Evolutionary conservation across 139 green algal species (phyloP).

Genomic region (Auxenochlorella pyrenoidosa): DNA sequence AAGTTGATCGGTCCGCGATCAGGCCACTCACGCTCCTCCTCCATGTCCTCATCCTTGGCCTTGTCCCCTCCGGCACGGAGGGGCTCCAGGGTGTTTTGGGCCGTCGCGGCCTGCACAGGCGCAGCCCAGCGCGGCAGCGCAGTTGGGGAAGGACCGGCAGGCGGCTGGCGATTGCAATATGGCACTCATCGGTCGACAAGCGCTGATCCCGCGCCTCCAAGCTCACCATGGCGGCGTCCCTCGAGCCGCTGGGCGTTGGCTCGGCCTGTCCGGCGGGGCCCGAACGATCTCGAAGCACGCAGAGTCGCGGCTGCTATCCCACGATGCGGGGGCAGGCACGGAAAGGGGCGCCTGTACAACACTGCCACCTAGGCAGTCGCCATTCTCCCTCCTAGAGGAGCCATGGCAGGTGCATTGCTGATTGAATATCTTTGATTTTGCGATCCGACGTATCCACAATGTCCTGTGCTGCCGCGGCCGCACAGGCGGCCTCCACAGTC

Average conservation of each 20-base stretch:
- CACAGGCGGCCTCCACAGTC: background rate
- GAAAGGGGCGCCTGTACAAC: too few relatives aligned
- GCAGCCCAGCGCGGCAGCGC: background rate
- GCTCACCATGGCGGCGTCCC: background rate
- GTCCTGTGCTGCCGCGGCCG: background rate
- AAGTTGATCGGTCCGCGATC: background rate
- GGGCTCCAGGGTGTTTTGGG: slow-evolving; percentile 62
- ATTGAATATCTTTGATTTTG: too few relatives aligned
- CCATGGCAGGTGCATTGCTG: too few relatives aligned
- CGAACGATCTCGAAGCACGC: too few relatives aligned
- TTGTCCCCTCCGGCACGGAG: slow-evolving; percentile 74
- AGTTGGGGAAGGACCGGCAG: background rate
- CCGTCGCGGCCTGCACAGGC: slow-evolving; percentile 41
- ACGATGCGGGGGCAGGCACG: too few relatives aligned
- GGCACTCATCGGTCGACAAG: too few relatives aligned
- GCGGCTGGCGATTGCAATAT: too few relatives aligned
- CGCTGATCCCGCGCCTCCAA: background rate
- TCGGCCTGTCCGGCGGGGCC: background rate
- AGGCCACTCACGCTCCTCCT: slow-evolving; percentile 89
- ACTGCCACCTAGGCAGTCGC: too few relatives aligned
- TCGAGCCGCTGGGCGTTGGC: background rate
- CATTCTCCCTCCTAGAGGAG: too few relatives aligned
- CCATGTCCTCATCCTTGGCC: slow-evolving; percentile 93
- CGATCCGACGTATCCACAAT: too few relatives aligned
- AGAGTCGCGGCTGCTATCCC: too few relatives aligned